Evolutionary conservation across 345 rosid species (phyloP).

Genomic region (Ricinus communis): DNA sequence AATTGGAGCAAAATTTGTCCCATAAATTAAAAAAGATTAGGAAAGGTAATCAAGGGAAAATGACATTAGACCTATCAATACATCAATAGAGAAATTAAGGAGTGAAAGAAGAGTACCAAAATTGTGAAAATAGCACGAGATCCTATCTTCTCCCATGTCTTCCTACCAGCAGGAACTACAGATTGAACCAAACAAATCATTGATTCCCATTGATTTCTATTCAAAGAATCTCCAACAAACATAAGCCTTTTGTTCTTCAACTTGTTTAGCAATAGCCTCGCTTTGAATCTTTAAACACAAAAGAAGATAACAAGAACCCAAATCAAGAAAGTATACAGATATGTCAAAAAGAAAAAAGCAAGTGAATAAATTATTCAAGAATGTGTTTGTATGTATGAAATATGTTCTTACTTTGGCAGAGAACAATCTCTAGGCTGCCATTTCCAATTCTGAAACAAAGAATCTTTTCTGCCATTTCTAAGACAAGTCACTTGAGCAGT

Average conservation of each 20-base stretch:
- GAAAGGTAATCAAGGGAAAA: neutral
- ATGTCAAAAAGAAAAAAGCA: neutral
- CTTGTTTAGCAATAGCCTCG: conserved; percentile 67
- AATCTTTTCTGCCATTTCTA: conserved; percentile 88
- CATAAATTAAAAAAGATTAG: too few relatives aligned
- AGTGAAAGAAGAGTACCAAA: conserved; percentile 41
- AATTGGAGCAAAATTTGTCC: too few relatives aligned
- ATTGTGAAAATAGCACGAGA: conserved; percentile 68
- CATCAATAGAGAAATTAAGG: neutral
- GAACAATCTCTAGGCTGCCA: conserved; percentile 93
- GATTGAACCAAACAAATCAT: conserved; percentile 95
- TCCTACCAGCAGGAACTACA: conserved; percentile 56
- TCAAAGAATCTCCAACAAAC: conserved; percentile 97
- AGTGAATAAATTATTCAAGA: neutral
- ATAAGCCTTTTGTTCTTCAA: conserved; percentile 91
- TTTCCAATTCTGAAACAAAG: conserved; percentile 85
- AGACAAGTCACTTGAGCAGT: conserved; percentile 85
- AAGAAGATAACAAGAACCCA: neutral
- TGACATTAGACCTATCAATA: neutral
- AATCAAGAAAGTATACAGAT: neutral
- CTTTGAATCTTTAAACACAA: conserved; percentile 52
- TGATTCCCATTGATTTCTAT: conserved; percentile 98
- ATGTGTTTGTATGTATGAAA: neutral
- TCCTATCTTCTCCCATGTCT: conserved; percentile 62
- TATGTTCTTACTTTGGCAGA: conserved; percentile 57